Conservation (phyloP, 2,329 filamentous ascomycete species). For the Thelonectria blattea region DNA sequence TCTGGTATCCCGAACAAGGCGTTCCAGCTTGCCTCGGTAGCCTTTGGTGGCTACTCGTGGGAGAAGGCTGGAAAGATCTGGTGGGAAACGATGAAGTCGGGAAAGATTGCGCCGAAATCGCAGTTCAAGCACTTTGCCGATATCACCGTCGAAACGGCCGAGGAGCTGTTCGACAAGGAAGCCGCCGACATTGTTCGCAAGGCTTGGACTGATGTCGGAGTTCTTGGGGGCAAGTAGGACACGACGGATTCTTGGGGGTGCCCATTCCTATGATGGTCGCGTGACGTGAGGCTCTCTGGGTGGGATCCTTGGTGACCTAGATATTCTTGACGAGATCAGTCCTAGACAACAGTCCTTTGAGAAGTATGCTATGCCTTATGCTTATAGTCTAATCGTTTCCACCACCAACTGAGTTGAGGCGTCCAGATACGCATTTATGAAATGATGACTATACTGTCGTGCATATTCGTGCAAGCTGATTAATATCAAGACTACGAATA, state of each 20-base stretch:
- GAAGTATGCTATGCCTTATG: not conserved
- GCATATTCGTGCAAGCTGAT: not conserved
- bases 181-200: conserved; percentile 52
- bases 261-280: conserved; percentile 21
- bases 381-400: not conserved
- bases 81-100: conserved; percentile 56
- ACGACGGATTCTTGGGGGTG: conserved; percentile 13
- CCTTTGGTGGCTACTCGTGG: conserved; percentile 60
- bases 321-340: not conserved
- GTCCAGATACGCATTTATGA: too few relatives aligned
- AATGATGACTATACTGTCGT: not conserved
- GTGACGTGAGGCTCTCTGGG: not conserved
- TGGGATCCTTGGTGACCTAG: not conserved
- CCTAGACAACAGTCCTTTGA: not conserved
- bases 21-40: conserved; percentile 56
- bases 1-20: conserved; percentile 65
- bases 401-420: too few relatives aligned
- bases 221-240: conserved; percentile 36
- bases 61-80: conserved; percentile 60
- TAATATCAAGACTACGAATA: too few relatives aligned
- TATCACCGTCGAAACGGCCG: conserved; percentile 53
- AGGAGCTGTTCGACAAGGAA: conserved; percentile 50
- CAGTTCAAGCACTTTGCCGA: conserved; percentile 57
- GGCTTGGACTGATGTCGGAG: conserved; percentile 57
- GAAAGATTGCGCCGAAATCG: conserved; percentile 48